These are phyloP conservation scores for Moniliophthora roreri DNA, from an alignment of 1,284 basidiomycete genomes.

Conservation along the genomic window DNA sequence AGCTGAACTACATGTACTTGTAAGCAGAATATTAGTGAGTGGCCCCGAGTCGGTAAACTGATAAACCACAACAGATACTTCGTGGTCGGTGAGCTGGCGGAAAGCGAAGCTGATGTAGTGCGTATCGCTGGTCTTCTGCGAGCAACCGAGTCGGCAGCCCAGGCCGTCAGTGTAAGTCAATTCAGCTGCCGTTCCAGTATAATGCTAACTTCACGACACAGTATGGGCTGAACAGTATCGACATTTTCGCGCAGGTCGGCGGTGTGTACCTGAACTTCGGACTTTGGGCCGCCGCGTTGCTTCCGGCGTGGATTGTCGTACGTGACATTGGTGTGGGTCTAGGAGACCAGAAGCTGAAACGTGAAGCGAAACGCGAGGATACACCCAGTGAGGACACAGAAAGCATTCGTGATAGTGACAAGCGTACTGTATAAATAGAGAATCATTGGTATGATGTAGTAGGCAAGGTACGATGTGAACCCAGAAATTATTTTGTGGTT, in stretches of 20 bases:
- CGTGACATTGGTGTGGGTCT: conserved; percentile 7
- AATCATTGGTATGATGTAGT: too few species aligned
- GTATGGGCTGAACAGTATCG: conserved; percentile 11
- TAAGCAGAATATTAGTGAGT: conserved; percentile 1
- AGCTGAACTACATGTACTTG: conserved; percentile 6
- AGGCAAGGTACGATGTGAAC: too few species aligned
- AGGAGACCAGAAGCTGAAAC: conserved; percentile 6
- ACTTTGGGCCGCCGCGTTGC: conserved; percentile 10
- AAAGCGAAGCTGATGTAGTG: conserved; percentile 13
- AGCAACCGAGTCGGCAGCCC: conserved; percentile 16
- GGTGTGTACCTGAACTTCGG: conserved; percentile 11
- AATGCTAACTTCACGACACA: background rate
- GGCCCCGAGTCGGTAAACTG: conserved; percentile 8
- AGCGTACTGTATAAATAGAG: too few species aligned
- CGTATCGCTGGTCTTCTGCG: conserved; percentile 16
- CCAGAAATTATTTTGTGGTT: too few species aligned
- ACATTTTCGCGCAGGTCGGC: conserved; percentile 7
- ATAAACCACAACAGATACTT: conserved; percentile 8
- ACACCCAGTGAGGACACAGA: too few species aligned
- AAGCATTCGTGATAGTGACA: too few species aligned
- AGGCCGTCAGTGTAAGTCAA: conserved; percentile 14
- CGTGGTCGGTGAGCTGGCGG: conserved; percentile 10
- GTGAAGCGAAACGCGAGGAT: background rate
- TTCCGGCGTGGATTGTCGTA: conserved; percentile 11
- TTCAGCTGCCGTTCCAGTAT: background rate